These are phyloP conservation scores for Stagonosporopsis rhizophila DNA, from an alignment of 2,329 filamentous ascomycete genomes.

Conservation along the genomic window DNA sequence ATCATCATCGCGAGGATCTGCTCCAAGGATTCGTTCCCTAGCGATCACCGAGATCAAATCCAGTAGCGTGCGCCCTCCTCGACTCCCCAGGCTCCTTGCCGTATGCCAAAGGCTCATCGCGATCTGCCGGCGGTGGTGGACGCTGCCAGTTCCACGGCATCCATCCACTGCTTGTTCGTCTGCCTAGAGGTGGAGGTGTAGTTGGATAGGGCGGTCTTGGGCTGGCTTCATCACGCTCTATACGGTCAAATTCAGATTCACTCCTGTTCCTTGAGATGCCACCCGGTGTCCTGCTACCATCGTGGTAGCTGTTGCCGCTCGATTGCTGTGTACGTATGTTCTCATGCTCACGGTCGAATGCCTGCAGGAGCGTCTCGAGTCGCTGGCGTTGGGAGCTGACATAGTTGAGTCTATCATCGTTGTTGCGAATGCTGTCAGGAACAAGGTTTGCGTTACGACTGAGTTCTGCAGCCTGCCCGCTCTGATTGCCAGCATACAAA, in stretches of 20 bases:
- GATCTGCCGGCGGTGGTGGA: slow-evolving; percentile 22
- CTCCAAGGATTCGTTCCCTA: slow-evolving; percentile 27
- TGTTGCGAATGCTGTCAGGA: slow-evolving; percentile 69
- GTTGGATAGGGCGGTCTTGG: slow-evolving; percentile 51
- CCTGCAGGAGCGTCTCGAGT: slow-evolving; percentile 75
- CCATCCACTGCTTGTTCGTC: slow-evolving; percentile 52
- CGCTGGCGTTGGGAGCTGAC: slow-evolving; percentile 81
- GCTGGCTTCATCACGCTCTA: slow-evolving; percentile 70
- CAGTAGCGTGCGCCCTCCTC: slow-evolving; percentile 35
- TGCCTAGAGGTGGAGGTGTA: slow-evolving; percentile 41
- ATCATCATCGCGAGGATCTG: slow-evolving; percentile 1
- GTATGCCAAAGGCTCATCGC: slow-evolving; percentile 46
- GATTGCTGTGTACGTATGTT: slow-evolving; percentile 56
- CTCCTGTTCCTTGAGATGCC: slow-evolving; percentile 78
- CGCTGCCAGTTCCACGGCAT: slow-evolving; percentile 59
- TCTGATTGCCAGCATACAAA: slow-evolving; percentile 50
- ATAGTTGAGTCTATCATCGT: slow-evolving; percentile 74
- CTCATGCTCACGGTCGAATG: slow-evolving; percentile 79
- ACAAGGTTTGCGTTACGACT: slow-evolving; percentile 70
- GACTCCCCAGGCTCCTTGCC: slow-evolving; percentile 37
- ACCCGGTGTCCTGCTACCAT: slow-evolving; percentile 32
- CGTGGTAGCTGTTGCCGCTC: slow-evolving; percentile 56
- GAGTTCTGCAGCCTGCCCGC: slow-evolving; percentile 58
- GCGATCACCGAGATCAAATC: slow-evolving; percentile 45
- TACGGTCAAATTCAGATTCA: slow-evolving; percentile 88